Evolutionary conservation across 129 eudicot species (phyloP), one percentile per base, ranked within the genome.

Genomic region (Flaveria robusta): DNA sequence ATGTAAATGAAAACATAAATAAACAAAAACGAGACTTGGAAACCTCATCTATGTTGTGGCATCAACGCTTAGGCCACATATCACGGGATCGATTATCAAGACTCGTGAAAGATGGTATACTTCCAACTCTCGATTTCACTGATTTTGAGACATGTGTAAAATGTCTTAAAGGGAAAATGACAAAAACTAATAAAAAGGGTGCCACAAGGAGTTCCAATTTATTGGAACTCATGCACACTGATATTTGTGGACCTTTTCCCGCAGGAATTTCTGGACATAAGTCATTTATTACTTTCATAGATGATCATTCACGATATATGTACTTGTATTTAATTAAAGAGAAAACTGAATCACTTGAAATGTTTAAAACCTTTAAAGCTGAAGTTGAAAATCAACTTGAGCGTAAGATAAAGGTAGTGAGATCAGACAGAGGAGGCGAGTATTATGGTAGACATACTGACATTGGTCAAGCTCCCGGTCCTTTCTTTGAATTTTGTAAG

Each of bases 371-470:
- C n/a, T n/a, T n/a, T n/a, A n/a, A n/a, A n/a, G n/a, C n/a, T n/a
- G n/a, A n/a, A n/a, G n/a, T n/a, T n/a, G n/a, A n/a, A n/a, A n/a
- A n/a, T n/a, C n/a, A n/a, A n/a, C n/a, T n/a, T n/a, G n/a, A n/a
- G n/a, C n/a, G n/a, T n/a, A n/a, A n/a, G n/a, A n/a, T n/a, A n/a
- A n/a, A n/a, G n/a, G n/a, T n/a, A n/a, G n/a, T n/a, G n/a, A n/a
- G n/a, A n/a, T n/a, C n/a, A n/a, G n/a, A n/a, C n/a, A n/a, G n/a
- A n/a, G n/a, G n/a, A 10, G 71, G 51, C 6, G 24, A 39, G 16
- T 50, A 27, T 37, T 55, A 73, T 34, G 55, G 77, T 37, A 12
- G 47, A 39, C 51, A 52, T 24, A 27, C 46, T 4, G 47, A 71
- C 19, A 11, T 42, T 59, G 26, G 39, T 39, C 59, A 43, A 42